Evolutionary conservation across 2,329 filamentous ascomycete species (phyloP), one percentile per base, ranked within the genome.

Genomic region (Colletotrichum incanum): DNA sequence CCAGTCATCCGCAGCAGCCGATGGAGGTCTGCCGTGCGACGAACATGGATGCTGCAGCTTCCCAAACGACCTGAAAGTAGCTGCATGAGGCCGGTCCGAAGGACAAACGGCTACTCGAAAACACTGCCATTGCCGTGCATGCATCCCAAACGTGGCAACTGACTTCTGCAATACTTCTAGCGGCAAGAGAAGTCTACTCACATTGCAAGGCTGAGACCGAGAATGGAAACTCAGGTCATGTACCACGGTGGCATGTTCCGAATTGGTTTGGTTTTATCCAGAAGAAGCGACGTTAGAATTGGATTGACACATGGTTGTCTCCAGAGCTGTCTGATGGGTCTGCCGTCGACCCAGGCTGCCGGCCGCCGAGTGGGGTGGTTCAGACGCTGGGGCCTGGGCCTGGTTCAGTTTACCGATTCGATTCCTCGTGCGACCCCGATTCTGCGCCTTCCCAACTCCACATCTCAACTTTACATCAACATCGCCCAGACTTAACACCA

Each of bases 401-500:
- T 54, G 54, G 43, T n/a, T 47, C 34, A 49, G 20, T 47, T 31
- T 66, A 28, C 61, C 52, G 54, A 66, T 56, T 34, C 43, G 45
- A 39, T 43, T 62, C 59, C 59, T 37, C 12, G 26, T 64, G 49
- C 60, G 49, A 52, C 49, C 49, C 49, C 49, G 49, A 55, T 55
- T 55, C 47, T 54, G 61, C 52, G 26, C 49, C 26, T 55, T 55
- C 28, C 61, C 61, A 43, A 55, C 61, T 64, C 49, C 61, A 55
- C 61, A 31, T 45, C 61, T 55, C 50, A 64, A 64, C 61, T 64
- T 45, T 37, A 64, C 61, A 64, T 55, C 26, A 64, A 64, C 49
- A 55, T 45, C 61, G 34, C 26, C 20, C 61, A 64, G 41, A 55
- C 61, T 60, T 37, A 64, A 41, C 37, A 45, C 12, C 34, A 34